Percentiles rank a stretch among this genome's conserved stretches.
phyloP scores from a whole-genome alignment of 495 filamentous ascomycete species.

The Trichoderma virens region DNA sequence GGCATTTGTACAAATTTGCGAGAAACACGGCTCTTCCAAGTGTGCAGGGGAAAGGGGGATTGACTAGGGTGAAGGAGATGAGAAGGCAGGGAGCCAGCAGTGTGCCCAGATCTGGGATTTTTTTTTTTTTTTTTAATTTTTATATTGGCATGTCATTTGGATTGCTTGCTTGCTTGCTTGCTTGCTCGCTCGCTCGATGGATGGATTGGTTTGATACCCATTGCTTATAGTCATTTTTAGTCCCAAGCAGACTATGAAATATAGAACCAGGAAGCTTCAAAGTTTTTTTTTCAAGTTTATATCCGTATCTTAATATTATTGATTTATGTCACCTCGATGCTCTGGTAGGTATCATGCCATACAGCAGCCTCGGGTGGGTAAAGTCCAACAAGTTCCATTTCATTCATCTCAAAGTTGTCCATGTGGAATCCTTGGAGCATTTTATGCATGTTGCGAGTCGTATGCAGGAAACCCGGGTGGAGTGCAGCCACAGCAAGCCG shows the following conservation, averaged over 20 bases:
- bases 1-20: background rate
- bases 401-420: too few species aligned
- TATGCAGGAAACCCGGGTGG: background rate
- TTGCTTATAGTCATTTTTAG: background rate
- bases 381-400: too few species aligned
- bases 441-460: background rate
- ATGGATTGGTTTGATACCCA: constrained; percentile 1
- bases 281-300: too few species aligned
- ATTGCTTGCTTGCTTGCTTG: background rate
- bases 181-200: background rate
- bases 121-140: background rate
- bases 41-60: background rate
- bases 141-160: background rate
- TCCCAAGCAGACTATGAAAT: background rate
- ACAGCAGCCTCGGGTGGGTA: too few species aligned
- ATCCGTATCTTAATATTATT: too few species aligned
- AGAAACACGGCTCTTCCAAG: background rate
- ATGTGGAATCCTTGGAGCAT: too few species aligned
- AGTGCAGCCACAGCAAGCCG: background rate
- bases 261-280: background rate
- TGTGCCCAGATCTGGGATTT: background rate
- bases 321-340: too few species aligned
- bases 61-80: background rate
- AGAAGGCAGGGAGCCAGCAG: background rate
- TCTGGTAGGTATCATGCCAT: too few species aligned